phyloP scores from a whole-genome alignment of 345 rosid species.

The Brassica rapa region DNA sequence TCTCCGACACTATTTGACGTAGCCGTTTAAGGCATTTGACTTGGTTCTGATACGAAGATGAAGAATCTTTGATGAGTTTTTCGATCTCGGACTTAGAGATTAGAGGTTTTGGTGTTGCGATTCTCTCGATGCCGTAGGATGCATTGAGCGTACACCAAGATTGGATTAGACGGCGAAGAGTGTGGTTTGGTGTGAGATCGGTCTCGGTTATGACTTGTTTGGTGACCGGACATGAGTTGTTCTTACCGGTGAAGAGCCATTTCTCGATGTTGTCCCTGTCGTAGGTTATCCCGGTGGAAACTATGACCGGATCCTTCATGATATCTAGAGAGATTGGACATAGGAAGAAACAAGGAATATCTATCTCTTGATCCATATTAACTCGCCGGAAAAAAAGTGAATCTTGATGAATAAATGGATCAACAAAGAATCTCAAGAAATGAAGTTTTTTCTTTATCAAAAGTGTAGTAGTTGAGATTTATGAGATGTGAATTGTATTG shows the following conservation, averaged over 20 bases:
- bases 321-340: slow-evolving; percentile 78
- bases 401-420: slow-evolving; percentile 4
- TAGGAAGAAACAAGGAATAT: slow-evolving; percentile 61
- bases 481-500: slow-evolving; percentile 45
- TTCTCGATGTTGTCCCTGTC: slow-evolving; percentile 69
- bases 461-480: slow-evolving; percentile 34
- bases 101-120: slow-evolving; percentile 92
- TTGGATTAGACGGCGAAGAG: slow-evolving; percentile 81
- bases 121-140: slow-evolving; percentile 72
- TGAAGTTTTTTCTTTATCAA: neutral
- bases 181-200: slow-evolving; percentile 88
- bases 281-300: slow-evolving; percentile 70
- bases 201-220: slow-evolving; percentile 57
- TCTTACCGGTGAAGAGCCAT: slow-evolving; percentile 63
- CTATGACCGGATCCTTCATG: slow-evolving; percentile 78
- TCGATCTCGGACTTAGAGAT: slow-evolving; percentile 55
- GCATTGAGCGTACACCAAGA: slow-evolving; percentile 95
- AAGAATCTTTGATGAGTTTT: slow-evolving; percentile 57
- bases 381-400: neutral
- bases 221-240: slow-evolving; percentile 67
- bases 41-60: slow-evolving; percentile 52
- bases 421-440: slow-evolving; percentile 11
- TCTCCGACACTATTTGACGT: slow-evolving; percentile 57
- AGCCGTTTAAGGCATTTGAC: slow-evolving; percentile 58
- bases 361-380: slow-evolving; percentile 61